A percentile compares a stretch with the other conserved stretches of the same genome.
Evolutionary conservation across 2,329 filamentous ascomycete species (phyloP).

Genomic region (Diaporthe batatas): DNA sequence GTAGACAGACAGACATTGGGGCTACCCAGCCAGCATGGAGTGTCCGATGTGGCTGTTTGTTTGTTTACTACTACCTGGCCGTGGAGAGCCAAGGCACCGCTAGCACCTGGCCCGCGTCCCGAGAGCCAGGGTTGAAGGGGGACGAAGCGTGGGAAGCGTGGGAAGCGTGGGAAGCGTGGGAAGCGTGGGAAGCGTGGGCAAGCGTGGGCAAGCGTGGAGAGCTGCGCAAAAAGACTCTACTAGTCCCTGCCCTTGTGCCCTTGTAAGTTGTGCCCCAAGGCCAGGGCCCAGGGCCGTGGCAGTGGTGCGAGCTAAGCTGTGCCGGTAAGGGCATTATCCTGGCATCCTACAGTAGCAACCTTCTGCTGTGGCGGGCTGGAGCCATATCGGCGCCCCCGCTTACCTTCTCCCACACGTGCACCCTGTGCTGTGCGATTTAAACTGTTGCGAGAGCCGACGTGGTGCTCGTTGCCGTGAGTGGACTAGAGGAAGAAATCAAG

Average conservation of each 20-base stretch:
- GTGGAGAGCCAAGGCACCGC: too few species aligned
- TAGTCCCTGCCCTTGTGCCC: not conserved
- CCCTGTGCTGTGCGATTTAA: not conserved
- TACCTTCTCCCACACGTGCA: too few species aligned
- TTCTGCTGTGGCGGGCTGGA: constrained; percentile 6
- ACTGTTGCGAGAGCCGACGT: not conserved
- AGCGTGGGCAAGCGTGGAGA: not conserved
- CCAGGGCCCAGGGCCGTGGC: constrained; percentile 2
- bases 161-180: not conserved
- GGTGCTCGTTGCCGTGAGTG: not conserved
- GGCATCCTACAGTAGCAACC: too few species aligned
- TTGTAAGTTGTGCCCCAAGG: too few species aligned
- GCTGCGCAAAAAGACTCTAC: constrained; percentile 10
- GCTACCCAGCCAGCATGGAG: too few species aligned
- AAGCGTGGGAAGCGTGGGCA: too few species aligned
- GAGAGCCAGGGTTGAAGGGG: not conserved
- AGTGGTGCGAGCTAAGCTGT: constrained; percentile 5
- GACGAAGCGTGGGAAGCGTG: not conserved
- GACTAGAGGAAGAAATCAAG: not conserved
- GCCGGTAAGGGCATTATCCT: constrained; percentile 1
- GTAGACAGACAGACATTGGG: too few species aligned
- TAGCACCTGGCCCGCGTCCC: not conserved
- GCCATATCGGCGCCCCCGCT: not conserved
- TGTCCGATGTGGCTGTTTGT: constrained; percentile 9
- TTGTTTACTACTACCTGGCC: too few species aligned